Evolutionary conservation across 2,329 filamentous ascomycete genomes (phyloP).

Genomic region (Exophiala spinifera): DNA sequence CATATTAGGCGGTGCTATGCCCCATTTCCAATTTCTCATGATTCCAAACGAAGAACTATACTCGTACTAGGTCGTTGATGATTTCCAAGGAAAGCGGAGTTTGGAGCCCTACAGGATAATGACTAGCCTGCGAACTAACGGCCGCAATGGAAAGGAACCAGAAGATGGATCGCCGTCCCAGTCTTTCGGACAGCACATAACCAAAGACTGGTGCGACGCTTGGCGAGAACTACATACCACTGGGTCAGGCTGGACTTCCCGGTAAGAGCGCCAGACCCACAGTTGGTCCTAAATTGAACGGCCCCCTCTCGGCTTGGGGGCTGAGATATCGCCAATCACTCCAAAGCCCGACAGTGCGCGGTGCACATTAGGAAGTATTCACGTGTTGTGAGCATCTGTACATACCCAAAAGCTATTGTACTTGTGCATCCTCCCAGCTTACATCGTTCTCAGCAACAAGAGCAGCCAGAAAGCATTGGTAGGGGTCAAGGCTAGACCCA

Average conservation of each 20-base stretch:
- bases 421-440: conserved; percentile 43
- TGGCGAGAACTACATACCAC: conserved; percentile 44
- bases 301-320: conserved; percentile 39
- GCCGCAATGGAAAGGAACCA: conserved; percentile 42
- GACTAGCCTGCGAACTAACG: conserved; percentile 33
- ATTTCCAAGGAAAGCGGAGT: conserved; percentile 15
- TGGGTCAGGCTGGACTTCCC: conserved; percentile 26
- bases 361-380: background rate
- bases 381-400: background rate
- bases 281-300: conserved; percentile 38
- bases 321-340: conserved; percentile 43
- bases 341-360: conserved; percentile 31
- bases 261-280: background rate
- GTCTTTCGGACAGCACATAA: conserved; percentile 35
- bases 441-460: conserved; percentile 40
- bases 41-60: conserved; percentile 39
- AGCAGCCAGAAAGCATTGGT: conserved; percentile 36
- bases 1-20: conserved; percentile 18
- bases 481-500: conserved; percentile 39
- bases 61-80: background rate
- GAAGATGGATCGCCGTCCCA: conserved; percentile 45
- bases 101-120: conserved; percentile 28
- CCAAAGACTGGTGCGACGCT: conserved; percentile 44
- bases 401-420: conserved; percentile 40
- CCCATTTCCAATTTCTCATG: conserved; percentile 37